Percentiles rank a stretch among this genome's conserved stretches.
Evolutionary conservation across 2,329 filamentous ascomycete species (phyloP).

Genomic region (Scytalidium sp.): DNA sequence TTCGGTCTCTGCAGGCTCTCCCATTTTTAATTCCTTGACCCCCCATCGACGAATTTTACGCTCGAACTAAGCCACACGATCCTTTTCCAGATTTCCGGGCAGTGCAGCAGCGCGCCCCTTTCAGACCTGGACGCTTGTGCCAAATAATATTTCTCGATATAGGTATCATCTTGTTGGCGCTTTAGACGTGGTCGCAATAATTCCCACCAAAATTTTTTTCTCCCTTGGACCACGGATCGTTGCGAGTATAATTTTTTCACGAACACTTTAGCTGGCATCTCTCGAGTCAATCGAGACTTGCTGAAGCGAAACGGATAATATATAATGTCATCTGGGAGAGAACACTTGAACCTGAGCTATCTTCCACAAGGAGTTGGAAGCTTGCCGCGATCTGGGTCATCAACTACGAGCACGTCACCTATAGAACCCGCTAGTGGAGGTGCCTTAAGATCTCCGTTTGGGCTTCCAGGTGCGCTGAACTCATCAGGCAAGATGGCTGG

Average conservation of each 20-base stretch:
- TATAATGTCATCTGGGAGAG: slow-evolving; percentile 91
- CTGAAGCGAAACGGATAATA: slow-evolving; percentile 49
- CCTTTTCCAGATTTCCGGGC: background rate
- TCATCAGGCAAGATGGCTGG: slow-evolving; percentile 56
- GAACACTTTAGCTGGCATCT: slow-evolving; percentile 22
- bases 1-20: slow-evolving; percentile 12
- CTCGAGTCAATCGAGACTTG: slow-evolving; percentile 23
- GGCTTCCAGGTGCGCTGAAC: slow-evolving; percentile 61
- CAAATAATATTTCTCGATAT: slow-evolving; percentile 11
- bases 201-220: background rate
- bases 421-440: slow-evolving; percentile 67
- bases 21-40: slow-evolving; percentile 3
- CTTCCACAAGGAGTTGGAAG: slow-evolving; percentile 44
- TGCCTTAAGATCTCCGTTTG: slow-evolving; percentile 69
- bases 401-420: slow-evolving; percentile 76
- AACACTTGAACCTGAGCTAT: slow-evolving; percentile 84
- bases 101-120: slow-evolving; percentile 3
- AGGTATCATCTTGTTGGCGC: slow-evolving; percentile 1
- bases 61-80: slow-evolving; percentile 7
- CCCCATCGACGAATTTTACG: slow-evolving; percentile 7
- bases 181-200: background rate
- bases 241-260: slow-evolving; percentile 9
- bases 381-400: slow-evolving; percentile 61
- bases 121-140: background rate
- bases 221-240: background rate